Evolutionary conservation across 352 stramenopile genomes (phyloP).

Genomic region (Phytophthora uliginosa): DNA sequence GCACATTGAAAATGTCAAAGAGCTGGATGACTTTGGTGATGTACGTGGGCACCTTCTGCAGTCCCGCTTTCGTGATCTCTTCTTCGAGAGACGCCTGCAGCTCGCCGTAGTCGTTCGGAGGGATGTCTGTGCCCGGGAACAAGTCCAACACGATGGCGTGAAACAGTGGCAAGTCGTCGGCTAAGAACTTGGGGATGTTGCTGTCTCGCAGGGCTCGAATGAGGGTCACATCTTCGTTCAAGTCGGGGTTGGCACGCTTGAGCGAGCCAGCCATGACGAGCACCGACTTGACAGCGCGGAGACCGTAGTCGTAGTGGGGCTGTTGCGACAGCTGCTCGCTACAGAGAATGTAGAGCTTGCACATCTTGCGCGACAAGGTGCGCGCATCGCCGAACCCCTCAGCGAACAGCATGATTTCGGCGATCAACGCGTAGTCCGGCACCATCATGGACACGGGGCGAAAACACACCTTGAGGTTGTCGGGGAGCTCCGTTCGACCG

Average conservation of each 20-base stretch:
- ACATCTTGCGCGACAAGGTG: slow-evolving; percentile 96
- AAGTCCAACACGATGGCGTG: slow-evolving; percentile 93
- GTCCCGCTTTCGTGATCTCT: slow-evolving; percentile 66
- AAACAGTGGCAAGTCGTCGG: slow-evolving; percentile 94
- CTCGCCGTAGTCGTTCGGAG: slow-evolving; percentile 87
- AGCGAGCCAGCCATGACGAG: slow-evolving; percentile 94
- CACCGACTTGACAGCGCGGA: slow-evolving; percentile 94
- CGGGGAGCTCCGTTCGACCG: slow-evolving; percentile 95
- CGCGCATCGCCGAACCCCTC: slow-evolving; percentile 96
- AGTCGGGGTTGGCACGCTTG: slow-evolving; percentile 79
- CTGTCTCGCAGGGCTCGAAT: slow-evolving; percentile 92
- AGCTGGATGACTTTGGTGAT: slow-evolving; percentile 96
- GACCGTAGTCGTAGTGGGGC: slow-evolving; percentile 96
- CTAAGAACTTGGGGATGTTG: slow-evolving; percentile 96
- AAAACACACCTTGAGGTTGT: slow-evolving; percentile 98
- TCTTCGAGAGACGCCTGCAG: slow-evolving; percentile 74
- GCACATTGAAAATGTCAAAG: slow-evolving; percentile 96
- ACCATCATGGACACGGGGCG: slow-evolving; percentile 98
- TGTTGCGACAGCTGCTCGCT: slow-evolving; percentile 96
- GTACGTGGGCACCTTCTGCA: slow-evolving; percentile 83
- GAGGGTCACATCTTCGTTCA: slow-evolving; percentile 92
- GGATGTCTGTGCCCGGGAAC: slow-evolving; percentile 90
- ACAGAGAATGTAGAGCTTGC: slow-evolving; percentile 95
- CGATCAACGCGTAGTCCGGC: slow-evolving; percentile 96
- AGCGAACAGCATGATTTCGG: slow-evolving; percentile 98